Percentiles rank a stretch among this genome's conserved stretches.
Evolutionary conservation across 2,329 filamentous ascomycete genomes (phyloP).

Genomic region (Colletotrichum costaricense): DNA sequence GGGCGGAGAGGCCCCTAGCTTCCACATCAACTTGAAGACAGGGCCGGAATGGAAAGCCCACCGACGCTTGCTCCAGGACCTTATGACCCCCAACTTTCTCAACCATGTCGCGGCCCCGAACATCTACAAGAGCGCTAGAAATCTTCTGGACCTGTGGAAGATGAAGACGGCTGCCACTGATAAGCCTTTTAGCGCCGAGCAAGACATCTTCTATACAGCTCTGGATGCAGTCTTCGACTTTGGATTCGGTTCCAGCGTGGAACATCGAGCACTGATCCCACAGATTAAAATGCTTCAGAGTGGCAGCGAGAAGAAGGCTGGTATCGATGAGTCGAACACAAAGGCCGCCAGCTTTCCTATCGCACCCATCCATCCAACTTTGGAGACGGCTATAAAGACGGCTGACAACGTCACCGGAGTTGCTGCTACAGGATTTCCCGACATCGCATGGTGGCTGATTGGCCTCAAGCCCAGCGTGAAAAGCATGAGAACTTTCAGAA

Average conservation of each 20-base stretch:
- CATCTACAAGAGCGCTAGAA: slow-evolving; percentile 44
- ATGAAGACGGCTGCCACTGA: slow-evolving; percentile 45
- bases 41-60: slow-evolving; percentile 46
- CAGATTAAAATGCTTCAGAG: not conserved
- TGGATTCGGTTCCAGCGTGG: slow-evolving; percentile 39
- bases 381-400: not conserved
- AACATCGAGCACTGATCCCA: not conserved
- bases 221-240: slow-evolving; percentile 46
- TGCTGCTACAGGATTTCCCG: not conserved
- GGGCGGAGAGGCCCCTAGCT: slow-evolving; percentile 37
- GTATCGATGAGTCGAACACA: not conserved
- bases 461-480: not conserved
- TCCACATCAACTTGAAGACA: slow-evolving; percentile 45
- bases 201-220: slow-evolving; percentile 44
- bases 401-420: not conserved
- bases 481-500: not conserved
- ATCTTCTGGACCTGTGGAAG: slow-evolving; percentile 48
- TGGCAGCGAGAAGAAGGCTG: not conserved
- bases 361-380: not conserved
- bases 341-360: not conserved
- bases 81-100: slow-evolving; percentile 51
- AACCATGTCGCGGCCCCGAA: slow-evolving; percentile 45
- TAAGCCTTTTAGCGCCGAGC: slow-evolving; percentile 43
- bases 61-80: slow-evolving; percentile 48
- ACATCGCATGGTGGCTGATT: not conserved